These are phyloP conservation scores for Melastoma candidum DNA, from an alignment of 441 rosid species.

Conservation along the genomic window DNA sequence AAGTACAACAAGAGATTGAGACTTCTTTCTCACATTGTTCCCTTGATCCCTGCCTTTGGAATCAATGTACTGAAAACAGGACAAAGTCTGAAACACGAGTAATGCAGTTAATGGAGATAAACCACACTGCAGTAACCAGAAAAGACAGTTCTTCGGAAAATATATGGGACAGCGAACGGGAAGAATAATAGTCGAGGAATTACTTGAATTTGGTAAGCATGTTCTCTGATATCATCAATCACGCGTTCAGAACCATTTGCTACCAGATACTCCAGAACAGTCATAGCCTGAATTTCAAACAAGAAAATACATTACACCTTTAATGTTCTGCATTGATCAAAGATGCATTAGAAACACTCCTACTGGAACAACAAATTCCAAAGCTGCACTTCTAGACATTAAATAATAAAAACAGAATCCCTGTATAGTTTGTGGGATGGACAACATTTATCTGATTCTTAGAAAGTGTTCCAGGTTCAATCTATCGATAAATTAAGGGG, in stretches of 20 bases:
- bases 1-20: too few species aligned
- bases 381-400: too few species aligned
- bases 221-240: conserved; percentile 85
- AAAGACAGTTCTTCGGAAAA: neutral
- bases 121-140: too few species aligned
- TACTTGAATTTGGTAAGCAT: conserved; percentile 90
- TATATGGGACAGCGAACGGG: neutral
- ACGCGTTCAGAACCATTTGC: conserved; percentile 97
- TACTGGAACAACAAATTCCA: too few species aligned
- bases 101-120: neutral
- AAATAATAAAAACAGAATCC: too few species aligned
- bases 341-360: too few species aligned
- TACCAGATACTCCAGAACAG: conserved; percentile 91
- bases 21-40: too few species aligned
- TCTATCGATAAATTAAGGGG: too few species aligned
- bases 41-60: conserved; percentile 63
- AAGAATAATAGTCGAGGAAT: conserved; percentile 5
- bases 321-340: too few species aligned
- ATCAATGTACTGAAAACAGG: conserved; percentile 89
- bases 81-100: conserved; percentile 46
- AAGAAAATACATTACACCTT: conserved; percentile 10
- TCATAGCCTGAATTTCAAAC: conserved; percentile 58
- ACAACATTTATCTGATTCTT: too few species aligned
- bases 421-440: too few species aligned
- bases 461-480: too few species aligned